Conservation (phyloP, 768 basidiomycete species). For the Hericium rajendrae region DNA sequence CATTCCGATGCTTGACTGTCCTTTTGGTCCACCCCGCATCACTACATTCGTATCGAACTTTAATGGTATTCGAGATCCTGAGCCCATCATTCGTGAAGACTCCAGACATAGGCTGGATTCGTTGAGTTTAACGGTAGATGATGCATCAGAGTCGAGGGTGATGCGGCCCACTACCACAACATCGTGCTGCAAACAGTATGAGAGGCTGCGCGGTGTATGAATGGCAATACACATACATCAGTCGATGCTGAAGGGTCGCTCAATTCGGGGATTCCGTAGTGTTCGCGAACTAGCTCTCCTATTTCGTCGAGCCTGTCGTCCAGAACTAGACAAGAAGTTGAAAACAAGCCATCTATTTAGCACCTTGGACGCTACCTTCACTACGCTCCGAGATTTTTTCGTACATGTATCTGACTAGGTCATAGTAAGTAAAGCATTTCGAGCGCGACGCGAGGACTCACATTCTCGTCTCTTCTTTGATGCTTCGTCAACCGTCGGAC, state of each 20-base stretch:
- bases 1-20: constrained; percentile 57
- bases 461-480: constrained; percentile 42
- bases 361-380: constrained; percentile 42
- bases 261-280: constrained; percentile 66
- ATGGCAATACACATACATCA: constrained; percentile 29
- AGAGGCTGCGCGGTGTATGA: neutral
- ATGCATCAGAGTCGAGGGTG: constrained; percentile 48
- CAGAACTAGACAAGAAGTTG: constrained; percentile 39
- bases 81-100: constrained; percentile 69
- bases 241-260: constrained; percentile 62
- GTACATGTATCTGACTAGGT: constrained; percentile 79
- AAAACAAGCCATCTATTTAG: neutral
- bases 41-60: constrained; percentile 58
- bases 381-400: constrained; percentile 81
- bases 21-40: constrained; percentile 53
- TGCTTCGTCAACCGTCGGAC: constrained; percentile 21
- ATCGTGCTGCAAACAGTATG: constrained; percentile 23
- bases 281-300: constrained; percentile 57
- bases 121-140: constrained; percentile 52
- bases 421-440: neutral
- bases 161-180: constrained; percentile 21
- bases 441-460: constrained; percentile 25
- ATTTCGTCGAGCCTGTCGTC: constrained; percentile 86
- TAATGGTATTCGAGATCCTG: constrained; percentile 59
- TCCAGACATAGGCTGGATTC: constrained; percentile 74